A percentile compares a stretch with the other conserved stretches of the same genome.
Evolutionary conservation across 2,329 filamentous ascomycete species (phyloP).

Genomic region (Colletotrichum sansevieriae): DNA sequence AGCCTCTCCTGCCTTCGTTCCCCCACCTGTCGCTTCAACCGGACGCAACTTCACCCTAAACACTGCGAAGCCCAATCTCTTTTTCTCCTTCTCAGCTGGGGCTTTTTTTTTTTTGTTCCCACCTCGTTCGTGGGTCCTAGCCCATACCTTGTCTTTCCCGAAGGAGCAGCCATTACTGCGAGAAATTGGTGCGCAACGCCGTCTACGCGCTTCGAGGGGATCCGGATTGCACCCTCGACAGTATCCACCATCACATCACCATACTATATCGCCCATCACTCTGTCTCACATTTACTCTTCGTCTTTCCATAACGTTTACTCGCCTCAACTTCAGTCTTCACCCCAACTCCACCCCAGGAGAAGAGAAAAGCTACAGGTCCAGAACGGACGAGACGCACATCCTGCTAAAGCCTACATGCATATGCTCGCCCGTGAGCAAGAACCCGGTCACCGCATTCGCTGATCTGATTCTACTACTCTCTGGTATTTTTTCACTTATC

Average conservation of each 20-base stretch:
- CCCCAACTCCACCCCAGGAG: slow-evolving; percentile 25
- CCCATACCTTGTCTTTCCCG: background rate
- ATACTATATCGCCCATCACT: slow-evolving; percentile 9
- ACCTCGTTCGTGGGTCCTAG: background rate
- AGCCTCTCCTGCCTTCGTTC: slow-evolving; percentile 10
- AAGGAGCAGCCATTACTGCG: slow-evolving; percentile 29
- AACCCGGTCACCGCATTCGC: slow-evolving; percentile 28
- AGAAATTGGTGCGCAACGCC: slow-evolving; percentile 10
- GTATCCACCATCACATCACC: slow-evolving; percentile 30
- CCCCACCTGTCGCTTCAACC: slow-evolving; percentile 33
- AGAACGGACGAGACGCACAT: slow-evolving; percentile 29
- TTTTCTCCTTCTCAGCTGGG: background rate
- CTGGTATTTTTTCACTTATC: slow-evolving; percentile 7
- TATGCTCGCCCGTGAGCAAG: slow-evolving; percentile 27
- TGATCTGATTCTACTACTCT: slow-evolving; percentile 30
- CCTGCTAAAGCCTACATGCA: slow-evolving; percentile 34
- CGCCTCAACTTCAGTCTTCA: slow-evolving; percentile 23
- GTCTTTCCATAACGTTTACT: background rate
- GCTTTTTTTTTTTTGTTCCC: slow-evolving; percentile 15
- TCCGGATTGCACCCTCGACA: slow-evolving; percentile 33
- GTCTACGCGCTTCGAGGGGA: slow-evolving; percentile 23
- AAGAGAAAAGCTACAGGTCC: slow-evolving; percentile 26
- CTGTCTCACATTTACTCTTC: background rate
- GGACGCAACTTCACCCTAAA: slow-evolving; percentile 39
- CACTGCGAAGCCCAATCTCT: slow-evolving; percentile 7